These are phyloP conservation scores for Penicillium flavigenum DNA, from an alignment of 495 filamentous ascomycete genomes.

Conservation along the genomic window DNA sequence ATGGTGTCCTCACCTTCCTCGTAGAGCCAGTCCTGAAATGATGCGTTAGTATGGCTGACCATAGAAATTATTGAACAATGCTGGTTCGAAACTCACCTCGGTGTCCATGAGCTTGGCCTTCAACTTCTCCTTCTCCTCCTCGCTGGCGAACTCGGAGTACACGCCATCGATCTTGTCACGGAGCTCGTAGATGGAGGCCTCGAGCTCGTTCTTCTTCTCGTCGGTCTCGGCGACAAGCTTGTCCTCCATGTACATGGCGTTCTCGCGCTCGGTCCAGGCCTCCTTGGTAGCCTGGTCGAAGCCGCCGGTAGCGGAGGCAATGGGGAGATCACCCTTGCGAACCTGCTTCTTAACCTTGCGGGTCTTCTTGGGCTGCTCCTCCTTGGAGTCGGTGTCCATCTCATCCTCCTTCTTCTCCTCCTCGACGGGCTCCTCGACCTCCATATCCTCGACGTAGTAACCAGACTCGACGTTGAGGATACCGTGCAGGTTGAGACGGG, in stretches of 20 bases:
- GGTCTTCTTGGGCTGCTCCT: conserved; percentile 83
- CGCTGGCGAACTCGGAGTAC: conserved; percentile 82
- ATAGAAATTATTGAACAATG: neutral
- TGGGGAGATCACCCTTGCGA: conserved; percentile 93
- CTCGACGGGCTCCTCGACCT: conserved; percentile 91
- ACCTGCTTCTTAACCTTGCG: conserved; percentile 99
- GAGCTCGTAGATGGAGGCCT: conserved; percentile 94
- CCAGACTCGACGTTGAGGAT: conserved; percentile 95
- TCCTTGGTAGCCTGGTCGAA: conserved; percentile 69
- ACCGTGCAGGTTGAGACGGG: conserved; percentile 93
- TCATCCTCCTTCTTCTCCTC: conserved; percentile 68
- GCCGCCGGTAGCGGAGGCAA: conserved; percentile 77
- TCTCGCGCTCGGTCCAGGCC: conserved; percentile 72
- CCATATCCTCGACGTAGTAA: conserved; percentile 97
- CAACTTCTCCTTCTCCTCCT: conserved; percentile 89
- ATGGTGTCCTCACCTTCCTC: conserved; percentile 95
- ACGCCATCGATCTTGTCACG: conserved; percentile 90
- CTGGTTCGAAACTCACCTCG: conserved; percentile 63
- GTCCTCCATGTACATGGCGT: conserved; percentile 92
- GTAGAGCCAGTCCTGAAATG: conserved; percentile 89
- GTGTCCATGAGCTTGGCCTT: conserved; percentile 71
- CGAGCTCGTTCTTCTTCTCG: conserved; percentile 99
- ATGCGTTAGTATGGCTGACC: conserved; percentile 21
- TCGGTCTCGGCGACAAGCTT: conserved; percentile 98
- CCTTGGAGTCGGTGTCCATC: conserved; percentile 82